Percentiles rank a stretch among this genome's conserved stretches.
Conservation (phyloP, 1,284 basidiomycete species). For the Malassezia brasiliensis region DNA sequence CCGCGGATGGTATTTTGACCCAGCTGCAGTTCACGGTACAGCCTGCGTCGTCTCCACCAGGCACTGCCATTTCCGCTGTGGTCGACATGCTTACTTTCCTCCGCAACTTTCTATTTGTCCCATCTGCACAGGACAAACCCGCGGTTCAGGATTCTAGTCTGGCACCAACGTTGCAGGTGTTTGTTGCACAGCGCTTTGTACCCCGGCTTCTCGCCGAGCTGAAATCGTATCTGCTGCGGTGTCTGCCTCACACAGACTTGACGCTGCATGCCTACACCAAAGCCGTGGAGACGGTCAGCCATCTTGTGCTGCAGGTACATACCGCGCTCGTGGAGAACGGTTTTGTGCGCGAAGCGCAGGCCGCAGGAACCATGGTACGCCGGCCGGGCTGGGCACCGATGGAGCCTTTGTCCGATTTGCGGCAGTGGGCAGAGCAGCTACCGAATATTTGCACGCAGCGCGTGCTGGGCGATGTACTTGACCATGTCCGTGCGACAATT, state of each 20-base stretch:
- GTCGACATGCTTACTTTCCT: neutral
- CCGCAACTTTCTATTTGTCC: neutral
- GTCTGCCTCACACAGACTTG: neutral
- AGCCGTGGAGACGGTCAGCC: neutral
- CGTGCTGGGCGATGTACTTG: slow-evolving; percentile 1
- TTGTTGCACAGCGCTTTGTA: neutral
- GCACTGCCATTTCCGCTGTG: neutral
- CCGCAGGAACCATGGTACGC: neutral
- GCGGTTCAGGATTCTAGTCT: neutral
- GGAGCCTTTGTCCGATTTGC: slow-evolving; percentile 12
- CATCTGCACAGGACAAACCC: neutral
- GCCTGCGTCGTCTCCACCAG: no score
- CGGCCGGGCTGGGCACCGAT: neutral
- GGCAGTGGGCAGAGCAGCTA: neutral
- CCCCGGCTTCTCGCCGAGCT: neutral
- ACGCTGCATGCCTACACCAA: neutral
- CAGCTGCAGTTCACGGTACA: neutral
- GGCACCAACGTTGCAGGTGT: neutral
- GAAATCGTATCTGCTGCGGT: neutral
- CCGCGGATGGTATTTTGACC: neutral
- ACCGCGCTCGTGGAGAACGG: neutral
- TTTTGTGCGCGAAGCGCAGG: neutral
- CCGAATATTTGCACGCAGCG: neutral
- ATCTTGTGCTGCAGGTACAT: neutral
- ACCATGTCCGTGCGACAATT: slow-evolving; percentile 3